Evolutionary conservation across 1,284 basidiomycete genomes (phyloP).

Genomic region (Ustilago loliicola): DNA sequence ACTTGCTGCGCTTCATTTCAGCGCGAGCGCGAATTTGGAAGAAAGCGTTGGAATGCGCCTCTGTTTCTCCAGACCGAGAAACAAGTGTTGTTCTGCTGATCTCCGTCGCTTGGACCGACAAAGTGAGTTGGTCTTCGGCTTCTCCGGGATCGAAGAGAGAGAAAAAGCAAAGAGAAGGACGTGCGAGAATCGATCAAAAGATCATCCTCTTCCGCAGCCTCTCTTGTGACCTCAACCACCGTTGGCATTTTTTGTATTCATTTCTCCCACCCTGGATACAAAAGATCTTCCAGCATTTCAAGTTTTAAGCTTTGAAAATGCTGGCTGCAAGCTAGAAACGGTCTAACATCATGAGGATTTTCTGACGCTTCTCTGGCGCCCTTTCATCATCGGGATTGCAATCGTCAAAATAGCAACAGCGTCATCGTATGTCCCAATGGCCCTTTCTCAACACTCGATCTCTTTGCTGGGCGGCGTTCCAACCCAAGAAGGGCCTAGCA

Average conservation of each 20-base stretch:
- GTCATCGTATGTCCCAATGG: constrained; percentile 1
- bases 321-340: background rate
- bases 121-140: background rate
- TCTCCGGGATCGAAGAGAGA: background rate
- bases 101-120: too few relatives aligned
- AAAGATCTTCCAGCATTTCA: background rate
- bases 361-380: background rate
- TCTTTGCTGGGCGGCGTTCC: too few relatives aligned
- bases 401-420: constrained; percentile 7
- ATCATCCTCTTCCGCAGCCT: background rate
- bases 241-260: background rate
- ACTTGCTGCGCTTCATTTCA: background rate
- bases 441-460: too few relatives aligned
- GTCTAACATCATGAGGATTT: background rate
- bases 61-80: background rate
- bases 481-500: too few relatives aligned
- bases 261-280: background rate
- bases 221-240: background rate
- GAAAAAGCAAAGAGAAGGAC: background rate
- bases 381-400: background rate
- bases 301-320: background rate
- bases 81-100: too few relatives aligned
- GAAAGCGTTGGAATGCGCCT: constrained; percentile 32
- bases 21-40: constrained; percentile 27
- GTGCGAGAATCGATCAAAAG: constrained; percentile 9